Evolutionary conservation across 140 eudicot species (phyloP), one percentile per base, ranked within the genome.

Genomic region (Stevia rebaudiana): DNA sequence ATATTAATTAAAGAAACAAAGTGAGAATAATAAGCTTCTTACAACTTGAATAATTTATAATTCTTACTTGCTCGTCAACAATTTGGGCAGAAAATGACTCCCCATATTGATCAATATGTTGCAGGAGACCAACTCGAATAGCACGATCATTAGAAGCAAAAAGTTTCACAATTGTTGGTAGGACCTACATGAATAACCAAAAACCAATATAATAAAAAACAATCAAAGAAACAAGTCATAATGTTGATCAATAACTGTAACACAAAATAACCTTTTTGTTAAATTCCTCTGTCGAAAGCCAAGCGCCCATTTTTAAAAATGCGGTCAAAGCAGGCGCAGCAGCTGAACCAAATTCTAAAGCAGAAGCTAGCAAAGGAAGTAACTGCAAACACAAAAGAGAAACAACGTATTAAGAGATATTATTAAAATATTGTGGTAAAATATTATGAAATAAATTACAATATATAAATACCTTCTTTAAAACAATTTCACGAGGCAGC

Each of bases 281-380:
- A 23, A 81, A 88, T 54, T 92, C 94, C 74, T 92, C 98, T 42
- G 87, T 11, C 33, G 98, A 78, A 72, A 92, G 96, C 95, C 96
- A 88, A 44, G 94, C 82, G 58, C 98, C 98, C 86, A 92, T 59
- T 79, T 92, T 92, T 56, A 92, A 65, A 66, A 88, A 78, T 69
- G 98, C 98, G 21, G 95, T 77, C 80, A 92, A 81, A 65, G 98
- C 98, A 75, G 95, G 98, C 37, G 98, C 98, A 58, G 94, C 75
- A 75, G 96, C 96, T 55, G 98, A 85, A 63, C 98, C 98, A 76
- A 81, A 92, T 80, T 88, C 98, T 51, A 92, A 78, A 43, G 98
- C 81, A 47, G 96, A 85, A 75, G 94, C 96, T 70, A 92, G 78
- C 70, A 88, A 63, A 73, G 98, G 98, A 85, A 91, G 89, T 50